Evolutionary conservation across 2,329 filamentous ascomycete species (phyloP).

Genomic region (Fusarium kyushuense): DNA sequence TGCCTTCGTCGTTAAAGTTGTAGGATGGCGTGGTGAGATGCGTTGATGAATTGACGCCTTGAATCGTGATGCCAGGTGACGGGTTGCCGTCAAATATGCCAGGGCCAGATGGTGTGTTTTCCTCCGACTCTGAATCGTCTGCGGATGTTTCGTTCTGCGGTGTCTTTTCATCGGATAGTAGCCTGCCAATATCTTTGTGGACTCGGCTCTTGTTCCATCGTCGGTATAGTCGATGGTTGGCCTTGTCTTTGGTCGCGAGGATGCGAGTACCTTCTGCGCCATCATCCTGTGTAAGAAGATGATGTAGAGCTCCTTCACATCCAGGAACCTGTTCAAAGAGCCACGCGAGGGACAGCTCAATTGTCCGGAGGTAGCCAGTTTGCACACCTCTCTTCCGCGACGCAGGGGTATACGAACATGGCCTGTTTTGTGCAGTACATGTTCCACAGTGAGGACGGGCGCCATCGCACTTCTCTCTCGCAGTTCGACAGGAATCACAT

Average conservation of each 20-base stretch:
- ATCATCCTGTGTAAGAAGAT: slow-evolving; percentile 62
- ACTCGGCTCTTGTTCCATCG: slow-evolving; percentile 73
- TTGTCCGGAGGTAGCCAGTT: slow-evolving; percentile 81
- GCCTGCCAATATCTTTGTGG: slow-evolving; percentile 70
- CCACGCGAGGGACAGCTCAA: slow-evolving; percentile 77
- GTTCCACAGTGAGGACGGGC: slow-evolving; percentile 74
- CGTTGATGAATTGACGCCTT: slow-evolving; percentile 21
- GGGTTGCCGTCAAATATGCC: slow-evolving; percentile 36
- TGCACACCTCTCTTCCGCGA: slow-evolving; percentile 83
- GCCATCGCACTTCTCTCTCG: slow-evolving; percentile 80
- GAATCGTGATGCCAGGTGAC: slow-evolving; percentile 39
- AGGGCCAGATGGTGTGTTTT: slow-evolving; percentile 43
- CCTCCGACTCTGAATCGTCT: slow-evolving; percentile 51
- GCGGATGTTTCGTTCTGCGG: slow-evolving; percentile 52
- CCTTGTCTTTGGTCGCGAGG: slow-evolving; percentile 64
- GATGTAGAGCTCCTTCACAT: slow-evolving; percentile 68
- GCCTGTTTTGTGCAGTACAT: slow-evolving; percentile 71
- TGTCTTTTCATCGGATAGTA: slow-evolving; percentile 63
- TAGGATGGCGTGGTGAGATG: slow-evolving; percentile 13
- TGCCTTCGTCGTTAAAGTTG: slow-evolving; percentile 11
- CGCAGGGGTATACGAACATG: slow-evolving; percentile 78
- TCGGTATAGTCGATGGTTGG: slow-evolving; percentile 68
- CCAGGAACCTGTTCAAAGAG: slow-evolving; percentile 72
- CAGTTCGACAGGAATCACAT: slow-evolving; percentile 75
- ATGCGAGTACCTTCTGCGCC: slow-evolving; percentile 57